Conservation (phyloP, 352 stramenopile genomes). For the Blastocystis sp. region DNA sequence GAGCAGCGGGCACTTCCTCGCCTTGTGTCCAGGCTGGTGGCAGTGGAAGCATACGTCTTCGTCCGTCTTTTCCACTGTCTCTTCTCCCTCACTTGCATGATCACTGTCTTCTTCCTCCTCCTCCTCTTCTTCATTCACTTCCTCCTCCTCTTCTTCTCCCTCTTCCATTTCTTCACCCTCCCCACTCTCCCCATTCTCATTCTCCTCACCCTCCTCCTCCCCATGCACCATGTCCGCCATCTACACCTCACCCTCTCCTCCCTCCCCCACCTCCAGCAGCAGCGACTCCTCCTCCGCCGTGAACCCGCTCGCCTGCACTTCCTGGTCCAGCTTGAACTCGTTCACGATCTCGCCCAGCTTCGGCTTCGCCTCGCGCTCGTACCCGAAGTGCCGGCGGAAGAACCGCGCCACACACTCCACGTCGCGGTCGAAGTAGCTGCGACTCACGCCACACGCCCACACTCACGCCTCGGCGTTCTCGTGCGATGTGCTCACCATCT, state of each 20-base stretch:
- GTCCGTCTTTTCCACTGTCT: slow-evolving; percentile 4
- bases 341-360: slow-evolving; percentile 69
- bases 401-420: slow-evolving; percentile 91
- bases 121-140: slow-evolving; percentile 37
- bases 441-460: slow-evolving; percentile 70
- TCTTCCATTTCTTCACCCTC: too few relatives aligned
- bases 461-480: slow-evolving; percentile 91
- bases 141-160: slow-evolving; percentile 70
- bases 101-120: slow-evolving; percentile 42
- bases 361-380: slow-evolving; percentile 55
- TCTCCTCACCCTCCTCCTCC: slow-evolving; percentile 36
- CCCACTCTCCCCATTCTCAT: too few relatives aligned
- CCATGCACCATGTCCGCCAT: slow-evolving; percentile 70
- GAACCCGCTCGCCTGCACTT: slow-evolving; percentile 80
- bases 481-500: slow-evolving; percentile 98
- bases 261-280: slow-evolving; percentile 74
- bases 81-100: not conserved
- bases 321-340: slow-evolving; percentile 70
- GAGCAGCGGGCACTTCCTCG: slow-evolving; percentile 47
- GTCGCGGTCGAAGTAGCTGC: slow-evolving; percentile 88
- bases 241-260: slow-evolving; percentile 59
- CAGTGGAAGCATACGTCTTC: slow-evolving; percentile 55
- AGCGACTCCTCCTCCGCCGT: slow-evolving; percentile 79
- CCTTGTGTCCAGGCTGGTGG: slow-evolving; percentile 58
- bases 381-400: slow-evolving; percentile 83